Evolutionary conservation across 2,329 filamentous ascomycete genomes (phyloP), one percentile per base, ranked within the genome.

Genomic region (Clonostachys rosea): DNA sequence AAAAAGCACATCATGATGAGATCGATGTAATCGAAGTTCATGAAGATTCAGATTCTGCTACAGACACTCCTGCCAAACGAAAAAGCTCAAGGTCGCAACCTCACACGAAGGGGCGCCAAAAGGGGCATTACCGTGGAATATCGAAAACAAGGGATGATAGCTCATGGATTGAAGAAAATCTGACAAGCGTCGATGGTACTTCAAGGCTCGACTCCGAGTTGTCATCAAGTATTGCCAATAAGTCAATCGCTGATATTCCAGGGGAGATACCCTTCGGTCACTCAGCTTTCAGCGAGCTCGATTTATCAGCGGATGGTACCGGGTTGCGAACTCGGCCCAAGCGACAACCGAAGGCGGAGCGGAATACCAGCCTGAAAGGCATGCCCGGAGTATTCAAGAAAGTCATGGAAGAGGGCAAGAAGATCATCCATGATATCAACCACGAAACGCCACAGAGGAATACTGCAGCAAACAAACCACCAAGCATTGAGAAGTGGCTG

Each of bases 221-320:
- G 5, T 62, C 59, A 5, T 66, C 67, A 3, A 67, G 62, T 42
- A 51, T 68, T 10, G 55, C 73, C 5, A 71, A 69, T 34, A 80
- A 80, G 52, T 76, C 78, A 3, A 58, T 84, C 34, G 79, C 78
- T 14, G 80, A 84, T 36, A 79, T 69, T 13, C 59, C 64, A 3
- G 67, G 65, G 10, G 81, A 85, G 12, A 83, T 85, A 43, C 81
- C 81, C 0, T 76, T 84, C 58, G 82, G 82, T 6, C 78, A 79
- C 52, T 85, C 82, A 16, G 82, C 82, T n/a, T 85, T 86, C 54
- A 85, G 79, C 53, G 80, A 81, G 55, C 67, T 85, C 7, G 81
- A 84, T 46, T 61, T 85, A 2, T 73, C 80, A 1, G 57, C 75
- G 1, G 69, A 71, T 17, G 71, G 71, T 6, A 67, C 76, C 46